These are phyloP conservation scores for Yarrowia sp. DNA, from an alignment of 805 yeast genomes.

Conservation along the genomic window DNA sequence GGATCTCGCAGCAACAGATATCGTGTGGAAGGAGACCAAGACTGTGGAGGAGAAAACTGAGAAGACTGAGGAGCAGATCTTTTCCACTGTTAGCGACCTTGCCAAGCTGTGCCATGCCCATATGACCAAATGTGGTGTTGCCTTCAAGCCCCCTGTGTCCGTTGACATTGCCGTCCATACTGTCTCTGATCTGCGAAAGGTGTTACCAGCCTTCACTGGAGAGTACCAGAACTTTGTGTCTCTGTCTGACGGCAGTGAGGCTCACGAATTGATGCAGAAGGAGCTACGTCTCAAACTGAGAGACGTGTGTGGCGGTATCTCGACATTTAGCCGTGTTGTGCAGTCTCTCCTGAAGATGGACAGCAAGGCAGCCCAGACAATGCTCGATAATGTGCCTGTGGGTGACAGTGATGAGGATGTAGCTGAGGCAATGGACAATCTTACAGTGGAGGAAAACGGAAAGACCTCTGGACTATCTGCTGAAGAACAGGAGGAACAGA, in stretches of 20 bases:
- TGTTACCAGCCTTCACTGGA: constrained; percentile 18
- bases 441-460: neutral
- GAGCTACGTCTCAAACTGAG: constrained; percentile 10
- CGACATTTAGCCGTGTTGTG: constrained; percentile 11
- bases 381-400: constrained; percentile 15
- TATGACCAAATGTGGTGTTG: constrained; percentile 69
- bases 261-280: constrained; percentile 1
- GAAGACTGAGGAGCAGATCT: constrained; percentile 38
- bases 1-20: constrained; percentile 1
- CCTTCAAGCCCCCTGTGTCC: constrained; percentile 58
- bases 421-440: neutral
- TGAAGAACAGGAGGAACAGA: neutral
- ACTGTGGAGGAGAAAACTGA: neutral
- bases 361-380: neutral
- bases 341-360: constrained; percentile 14
- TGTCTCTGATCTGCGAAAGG: constrained; percentile 39
- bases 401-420: constrained; percentile 15
- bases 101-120: constrained; percentile 64
- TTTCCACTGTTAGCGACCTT: constrained; percentile 58
- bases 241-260: constrained; percentile 4
- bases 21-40: constrained; percentile 17
- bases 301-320: constrained; percentile 2
- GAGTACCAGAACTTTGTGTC: constrained; percentile 23
- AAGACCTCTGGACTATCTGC: neutral
- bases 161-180: constrained; percentile 50